A percentile compares a stretch with the other conserved stretches of the same genome.
These are phyloP conservation scores for Pythium myriotylum DNA, from an alignment of 352 stramenopile genomes.

Conservation along the genomic window DNA sequence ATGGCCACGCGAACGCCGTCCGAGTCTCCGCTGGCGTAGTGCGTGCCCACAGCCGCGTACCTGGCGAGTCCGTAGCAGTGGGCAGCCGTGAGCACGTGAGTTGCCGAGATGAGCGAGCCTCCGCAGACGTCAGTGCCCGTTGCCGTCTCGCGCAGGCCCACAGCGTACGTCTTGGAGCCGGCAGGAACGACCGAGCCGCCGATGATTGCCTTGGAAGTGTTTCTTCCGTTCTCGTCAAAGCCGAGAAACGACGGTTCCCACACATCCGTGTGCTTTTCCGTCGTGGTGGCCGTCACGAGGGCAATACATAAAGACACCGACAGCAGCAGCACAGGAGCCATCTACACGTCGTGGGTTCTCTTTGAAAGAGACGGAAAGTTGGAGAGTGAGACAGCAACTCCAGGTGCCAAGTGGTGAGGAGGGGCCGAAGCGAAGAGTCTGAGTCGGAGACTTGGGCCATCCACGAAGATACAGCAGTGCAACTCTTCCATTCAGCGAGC, in stretches of 20 bases:
- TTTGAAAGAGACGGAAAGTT: too few relatives aligned
- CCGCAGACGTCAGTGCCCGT: background rate
- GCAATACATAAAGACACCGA: too few relatives aligned
- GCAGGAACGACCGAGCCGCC: background rate
- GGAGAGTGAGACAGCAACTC: too few relatives aligned
- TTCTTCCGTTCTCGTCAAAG: background rate
- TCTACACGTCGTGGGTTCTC: too few relatives aligned
- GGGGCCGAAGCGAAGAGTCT: too few relatives aligned
- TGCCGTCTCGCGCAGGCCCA: background rate
- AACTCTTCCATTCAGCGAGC: too few relatives aligned
- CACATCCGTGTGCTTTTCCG: background rate
- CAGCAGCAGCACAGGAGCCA: too few relatives aligned
- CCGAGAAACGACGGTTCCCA: too few relatives aligned
- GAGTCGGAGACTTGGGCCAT: too few relatives aligned
- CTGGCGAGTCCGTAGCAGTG: background rate
- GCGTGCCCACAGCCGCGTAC: background rate
- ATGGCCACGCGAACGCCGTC: background rate
- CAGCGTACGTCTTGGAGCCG: background rate
- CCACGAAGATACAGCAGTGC: too few relatives aligned
- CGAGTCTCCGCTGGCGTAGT: background rate
- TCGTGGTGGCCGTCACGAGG: too few relatives aligned
- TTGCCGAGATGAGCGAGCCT: background rate
- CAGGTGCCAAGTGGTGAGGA: too few relatives aligned
- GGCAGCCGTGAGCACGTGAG: background rate
- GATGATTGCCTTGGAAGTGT: background rate